Conservation (phyloP, 495 filamentous ascomycete species). For the Annulohypoxylon moriforme region DNA sequence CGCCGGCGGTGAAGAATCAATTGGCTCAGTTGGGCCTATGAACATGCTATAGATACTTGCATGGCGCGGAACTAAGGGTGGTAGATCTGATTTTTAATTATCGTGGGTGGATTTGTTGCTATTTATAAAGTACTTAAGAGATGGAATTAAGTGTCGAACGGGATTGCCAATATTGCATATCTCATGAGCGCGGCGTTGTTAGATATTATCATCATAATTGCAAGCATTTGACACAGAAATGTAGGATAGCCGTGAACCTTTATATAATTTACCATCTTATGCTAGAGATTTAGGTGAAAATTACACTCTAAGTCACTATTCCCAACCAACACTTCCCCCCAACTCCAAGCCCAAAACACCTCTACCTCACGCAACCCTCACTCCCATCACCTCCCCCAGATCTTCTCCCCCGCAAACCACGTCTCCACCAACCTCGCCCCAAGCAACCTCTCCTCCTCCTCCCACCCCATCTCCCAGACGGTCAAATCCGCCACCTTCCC, state of each 20-base stretch:
- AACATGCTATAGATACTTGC: background rate
- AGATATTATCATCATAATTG: background rate
- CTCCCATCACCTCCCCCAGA: constrained; percentile 44
- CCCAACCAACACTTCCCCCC: background rate
- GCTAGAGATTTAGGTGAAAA: background rate
- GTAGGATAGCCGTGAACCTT: background rate
- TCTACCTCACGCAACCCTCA: background rate
- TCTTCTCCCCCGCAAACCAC: constrained; percentile 65
- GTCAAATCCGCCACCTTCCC: constrained; percentile 69
- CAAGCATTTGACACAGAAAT: background rate
- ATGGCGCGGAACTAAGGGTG: background rate
- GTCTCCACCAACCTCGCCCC: constrained; percentile 63
- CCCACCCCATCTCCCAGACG: constrained; percentile 68
- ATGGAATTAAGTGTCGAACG: background rate
- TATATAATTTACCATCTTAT: background rate
- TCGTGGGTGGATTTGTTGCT: background rate
- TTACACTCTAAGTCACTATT: background rate
- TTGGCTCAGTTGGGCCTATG: background rate
- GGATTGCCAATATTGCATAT: background rate
- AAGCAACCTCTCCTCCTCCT: constrained; percentile 58
- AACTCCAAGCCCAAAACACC: background rate
- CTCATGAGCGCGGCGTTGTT: background rate
- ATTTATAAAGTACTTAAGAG: background rate
- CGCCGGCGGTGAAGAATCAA: background rate
- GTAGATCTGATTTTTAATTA: background rate